Evolutionary conservation across 1,284 basidiomycete species (phyloP).

Genomic region (Leccinum proximum): DNA sequence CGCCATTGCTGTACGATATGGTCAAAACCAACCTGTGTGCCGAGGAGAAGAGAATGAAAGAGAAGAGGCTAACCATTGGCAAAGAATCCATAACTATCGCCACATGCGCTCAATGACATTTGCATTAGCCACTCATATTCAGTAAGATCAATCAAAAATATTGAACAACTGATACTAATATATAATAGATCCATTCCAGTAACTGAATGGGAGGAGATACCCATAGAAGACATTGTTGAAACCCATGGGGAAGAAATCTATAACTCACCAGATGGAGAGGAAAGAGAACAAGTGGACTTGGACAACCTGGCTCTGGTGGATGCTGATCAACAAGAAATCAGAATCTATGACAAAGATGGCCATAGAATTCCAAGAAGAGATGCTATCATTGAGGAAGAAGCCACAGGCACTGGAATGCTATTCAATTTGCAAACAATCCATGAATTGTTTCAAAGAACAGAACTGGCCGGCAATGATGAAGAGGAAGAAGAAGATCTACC

Average conservation of each 20-base stretch:
- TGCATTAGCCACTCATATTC: constrained; percentile 6
- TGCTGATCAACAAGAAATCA: neutral
- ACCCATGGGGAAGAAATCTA: too few relatives aligned
- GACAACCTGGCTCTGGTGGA: neutral
- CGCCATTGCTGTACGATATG: neutral
- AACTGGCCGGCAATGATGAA: too few relatives aligned
- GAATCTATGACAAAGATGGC: neutral
- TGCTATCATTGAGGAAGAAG: neutral
- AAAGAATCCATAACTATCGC: neutral
- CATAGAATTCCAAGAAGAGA: neutral
- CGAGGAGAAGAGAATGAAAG: too few relatives aligned
- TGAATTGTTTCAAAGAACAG: neutral
- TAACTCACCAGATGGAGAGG: neutral
- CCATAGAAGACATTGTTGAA: too few relatives aligned
- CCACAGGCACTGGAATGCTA: neutral
- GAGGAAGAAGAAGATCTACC: neutral
- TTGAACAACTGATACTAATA: too few relatives aligned
- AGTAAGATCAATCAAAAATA: neutral
- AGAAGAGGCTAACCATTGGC: neutral
- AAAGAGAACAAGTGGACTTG: neutral
- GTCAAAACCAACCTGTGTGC: neutral
- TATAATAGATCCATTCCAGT: neutral
- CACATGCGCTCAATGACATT: neutral
- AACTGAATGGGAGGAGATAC: neutral
- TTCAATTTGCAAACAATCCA: neutral